Evolutionary conservation across 164 flowering plant species (phyloP).

Genomic region (Umbellularia californica): DNA sequence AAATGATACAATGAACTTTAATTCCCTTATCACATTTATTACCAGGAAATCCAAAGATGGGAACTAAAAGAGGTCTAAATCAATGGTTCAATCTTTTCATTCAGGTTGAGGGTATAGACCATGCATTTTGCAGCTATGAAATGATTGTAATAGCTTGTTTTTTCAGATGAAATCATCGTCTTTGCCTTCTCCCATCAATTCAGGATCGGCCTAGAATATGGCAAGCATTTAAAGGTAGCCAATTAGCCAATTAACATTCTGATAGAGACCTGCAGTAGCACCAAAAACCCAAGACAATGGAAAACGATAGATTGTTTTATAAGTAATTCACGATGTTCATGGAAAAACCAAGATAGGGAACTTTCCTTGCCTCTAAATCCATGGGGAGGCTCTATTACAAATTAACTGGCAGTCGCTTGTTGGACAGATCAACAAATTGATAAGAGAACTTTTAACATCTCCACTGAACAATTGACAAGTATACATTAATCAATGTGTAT

Average conservation of each 20-base stretch:
- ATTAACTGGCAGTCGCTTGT: neutral
- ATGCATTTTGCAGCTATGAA: too few species aligned
- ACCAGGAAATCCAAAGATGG: too few species aligned
- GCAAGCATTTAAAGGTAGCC: neutral
- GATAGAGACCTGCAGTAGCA: too few species aligned
- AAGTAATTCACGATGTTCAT: neutral
- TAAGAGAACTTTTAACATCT: neutral
- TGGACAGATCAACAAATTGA: neutral
- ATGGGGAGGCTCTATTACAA: neutral
- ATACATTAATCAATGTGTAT: neutral
- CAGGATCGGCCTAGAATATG: neutral
- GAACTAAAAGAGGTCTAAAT: too few species aligned
- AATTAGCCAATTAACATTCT: too few species aligned
- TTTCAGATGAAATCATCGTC: neutral
- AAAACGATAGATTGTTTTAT: too few species aligned
- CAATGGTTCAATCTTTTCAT: too few species aligned
- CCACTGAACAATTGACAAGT: neutral
- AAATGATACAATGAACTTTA: too few species aligned
- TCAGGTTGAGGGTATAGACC: too few species aligned
- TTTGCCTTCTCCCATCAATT: neutral
- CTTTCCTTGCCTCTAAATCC: neutral
- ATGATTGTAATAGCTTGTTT: too few species aligned
- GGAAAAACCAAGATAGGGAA: neutral
- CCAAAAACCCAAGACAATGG: neutral
- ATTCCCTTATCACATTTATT: too few species aligned